Evolutionary conservation across 83 land plant genomes (phyloP).

Genomic region (Diphasiastrum complanatum): DNA sequence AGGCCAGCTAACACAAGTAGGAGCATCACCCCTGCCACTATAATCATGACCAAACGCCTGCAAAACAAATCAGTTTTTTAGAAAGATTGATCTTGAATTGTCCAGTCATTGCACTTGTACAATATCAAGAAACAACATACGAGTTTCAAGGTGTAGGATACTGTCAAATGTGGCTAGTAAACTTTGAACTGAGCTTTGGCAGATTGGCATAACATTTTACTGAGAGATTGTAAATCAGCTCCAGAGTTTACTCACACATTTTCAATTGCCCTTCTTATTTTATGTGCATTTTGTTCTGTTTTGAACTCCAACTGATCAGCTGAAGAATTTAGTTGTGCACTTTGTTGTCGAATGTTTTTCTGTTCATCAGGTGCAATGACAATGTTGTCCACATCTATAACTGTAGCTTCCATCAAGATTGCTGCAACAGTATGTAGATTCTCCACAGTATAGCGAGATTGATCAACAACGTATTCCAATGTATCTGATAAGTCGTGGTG

Average conservation of each 20-base stretch:
- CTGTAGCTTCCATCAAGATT: conserved; percentile 54
- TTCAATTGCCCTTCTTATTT: conserved; percentile 3
- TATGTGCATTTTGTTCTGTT: conserved; percentile 19
- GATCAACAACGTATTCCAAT: conserved; percentile 57
- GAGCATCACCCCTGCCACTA: conserved; percentile 67
- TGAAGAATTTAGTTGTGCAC: conserved; percentile 8
- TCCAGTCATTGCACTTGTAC: too few species aligned
- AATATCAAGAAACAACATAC: too few species aligned
- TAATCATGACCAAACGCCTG: conserved; percentile 60
- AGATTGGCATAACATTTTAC: neutral
- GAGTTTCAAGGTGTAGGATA: too few species aligned
- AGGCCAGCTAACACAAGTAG: conserved; percentile 61
- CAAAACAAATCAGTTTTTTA: conserved; percentile 4
- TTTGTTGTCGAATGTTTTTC: neutral
- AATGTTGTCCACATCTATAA: conserved; percentile 47
- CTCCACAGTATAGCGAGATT: conserved; percentile 60
- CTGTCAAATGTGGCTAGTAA: too few species aligned
- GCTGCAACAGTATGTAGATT: conserved; percentile 59
- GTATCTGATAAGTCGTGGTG: conserved; percentile 53
- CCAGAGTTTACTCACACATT: conserved; percentile 12
- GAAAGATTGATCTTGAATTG: too few species aligned
- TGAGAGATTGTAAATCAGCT: neutral
- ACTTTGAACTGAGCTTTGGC: neutral
- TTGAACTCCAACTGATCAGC: conserved; percentile 7
- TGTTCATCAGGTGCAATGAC: conserved; percentile 31